Evolutionary conservation across 345 rosid species (phyloP), one percentile per base, ranked within the genome.

Genomic region (Excoecaria agallocha): DNA sequence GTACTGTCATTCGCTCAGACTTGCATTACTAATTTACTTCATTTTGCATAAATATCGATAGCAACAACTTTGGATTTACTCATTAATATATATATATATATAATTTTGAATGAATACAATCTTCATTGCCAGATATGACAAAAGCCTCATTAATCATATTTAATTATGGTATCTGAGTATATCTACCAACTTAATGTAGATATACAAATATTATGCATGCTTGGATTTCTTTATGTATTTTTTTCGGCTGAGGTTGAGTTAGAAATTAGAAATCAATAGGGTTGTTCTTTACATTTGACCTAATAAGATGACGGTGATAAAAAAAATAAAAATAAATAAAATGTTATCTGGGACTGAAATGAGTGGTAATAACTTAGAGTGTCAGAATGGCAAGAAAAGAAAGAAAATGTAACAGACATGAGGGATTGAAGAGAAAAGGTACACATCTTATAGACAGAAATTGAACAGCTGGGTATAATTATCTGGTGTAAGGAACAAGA

Each of bases 271-370:
- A 66, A 39, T 62, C 61, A 69, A 41, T 73, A 35, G 10, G 59
- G 69, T 52, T 50, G 71, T 62, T 50, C 20, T 50, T 49, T 19
- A 66, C 41, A 22, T 66, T 77, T 59, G 50, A 68, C 63, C 60
- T 73, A 80, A 64, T 80, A 80, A 80, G 67, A 69, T 75, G 81
- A 76, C 65, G 77, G 78, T 75, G 62, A 80, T 68, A 0, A 3
- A 2, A 24, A 59, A 11, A 60, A 60, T 12, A 60, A 13, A 49
- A 70, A 30, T 30, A 30, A 30, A 30, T n/a, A 55, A 72, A 70
- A 74, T 70, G 54, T 74, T 75, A 79, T 81, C 72, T 85, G 85
- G 85, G 83, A 79, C 82, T 76, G 78, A 81, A 85, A 72, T 81
- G 82, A 70, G 79, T 76, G 82, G 79, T 63, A 66, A 80, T 68